Base-by-base conservation (phyloP, 139 green algal genomes). In the Chlorella sp. region DNA sequence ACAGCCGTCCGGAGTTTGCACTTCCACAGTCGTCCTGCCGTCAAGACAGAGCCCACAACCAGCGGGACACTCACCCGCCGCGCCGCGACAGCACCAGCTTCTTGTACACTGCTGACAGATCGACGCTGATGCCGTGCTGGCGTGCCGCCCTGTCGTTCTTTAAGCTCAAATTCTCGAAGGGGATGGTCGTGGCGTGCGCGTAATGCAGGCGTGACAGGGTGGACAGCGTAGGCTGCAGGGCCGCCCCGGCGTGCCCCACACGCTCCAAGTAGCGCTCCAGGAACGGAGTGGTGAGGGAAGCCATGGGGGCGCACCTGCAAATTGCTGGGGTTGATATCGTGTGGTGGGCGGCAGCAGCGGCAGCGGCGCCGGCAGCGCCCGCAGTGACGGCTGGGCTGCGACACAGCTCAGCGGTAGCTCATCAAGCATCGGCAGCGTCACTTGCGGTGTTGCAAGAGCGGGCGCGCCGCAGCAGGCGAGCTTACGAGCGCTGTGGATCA, bases 111-210 rank as follows among this genome's bases (percentile, higher is more conserved):
- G n/a, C 28, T 21, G 44, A 0, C 47, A 80, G 26, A 15, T 80
- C 74, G 26, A 38, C 56, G 36, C 30, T 5, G 34, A 74, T 56
- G 20, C 36, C 68, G 36, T 55, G 36, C 68, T 74, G 68, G 32
- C 16, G 20, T 0, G 20, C 36, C 7, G 68, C 68, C 1, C 20
- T 36, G 4, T 74, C 68, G 36, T 68, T 16, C 21, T 34, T 32
- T 30, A 80, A 30, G 74, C 47, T 68, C 47, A 80, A 26, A 30
- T 80, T 68, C 23, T 80, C 74, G 20, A 80, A 80, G 0, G 74
- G 74, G 2, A 80, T 36, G 17, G 47, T 17, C 11, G 26, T 21
- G 15, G 65, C 47, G 51, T 80, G 74, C 0, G 44, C 38, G 12
- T 20, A 47, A 6, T 68, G 74, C 47, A 80, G 47, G 18, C 15